Conservation (phyloP, 345 rosid genomes). For the Aquilaria sinensis region DNA sequence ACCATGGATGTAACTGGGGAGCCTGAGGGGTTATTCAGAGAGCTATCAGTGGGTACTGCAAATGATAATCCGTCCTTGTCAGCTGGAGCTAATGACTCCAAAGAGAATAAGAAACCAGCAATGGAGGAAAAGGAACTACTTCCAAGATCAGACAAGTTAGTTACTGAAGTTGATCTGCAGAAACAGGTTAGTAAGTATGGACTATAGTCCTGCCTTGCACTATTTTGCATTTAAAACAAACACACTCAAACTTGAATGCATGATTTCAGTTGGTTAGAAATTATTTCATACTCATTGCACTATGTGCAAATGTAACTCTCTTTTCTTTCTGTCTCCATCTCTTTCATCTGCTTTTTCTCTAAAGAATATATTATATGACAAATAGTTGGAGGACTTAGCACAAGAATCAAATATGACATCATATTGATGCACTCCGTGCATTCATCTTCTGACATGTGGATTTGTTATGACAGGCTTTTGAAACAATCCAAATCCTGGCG, state of each 20-base stretch:
- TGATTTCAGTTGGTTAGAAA: neutral
- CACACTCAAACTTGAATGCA: too few relatives aligned
- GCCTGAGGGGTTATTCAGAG: constrained; percentile 28
- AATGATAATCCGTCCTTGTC: constrained; percentile 27
- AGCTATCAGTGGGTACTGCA: constrained; percentile 19
- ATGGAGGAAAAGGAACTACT: constrained; percentile 27
- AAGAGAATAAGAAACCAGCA: constrained; percentile 33
- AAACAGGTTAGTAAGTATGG: constrained; percentile 46
- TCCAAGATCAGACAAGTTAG: constrained; percentile 30
- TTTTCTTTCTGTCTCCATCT: neutral
- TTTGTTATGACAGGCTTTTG: constrained; percentile 54
- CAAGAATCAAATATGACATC: too few relatives aligned
- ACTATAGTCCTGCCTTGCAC: constrained; percentile 5
- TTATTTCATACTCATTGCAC: constrained; percentile 2
- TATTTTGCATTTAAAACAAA: neutral
- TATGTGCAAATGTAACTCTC: neutral
- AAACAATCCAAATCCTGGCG: constrained; percentile 85
- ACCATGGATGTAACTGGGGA: constrained; percentile 11
- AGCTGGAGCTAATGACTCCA: constrained; percentile 24
- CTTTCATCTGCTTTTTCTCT: constrained; percentile 1
- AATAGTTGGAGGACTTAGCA: neutral
- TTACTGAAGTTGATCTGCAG: constrained; percentile 34
- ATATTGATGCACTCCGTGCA: neutral
- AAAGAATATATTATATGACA: constrained; percentile 8
- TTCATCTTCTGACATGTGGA: too few relatives aligned